These are phyloP conservation scores for Uronychia binucleata DNA, from an alignment of 73 alveolate species.

Conservation along the genomic window DNA sequence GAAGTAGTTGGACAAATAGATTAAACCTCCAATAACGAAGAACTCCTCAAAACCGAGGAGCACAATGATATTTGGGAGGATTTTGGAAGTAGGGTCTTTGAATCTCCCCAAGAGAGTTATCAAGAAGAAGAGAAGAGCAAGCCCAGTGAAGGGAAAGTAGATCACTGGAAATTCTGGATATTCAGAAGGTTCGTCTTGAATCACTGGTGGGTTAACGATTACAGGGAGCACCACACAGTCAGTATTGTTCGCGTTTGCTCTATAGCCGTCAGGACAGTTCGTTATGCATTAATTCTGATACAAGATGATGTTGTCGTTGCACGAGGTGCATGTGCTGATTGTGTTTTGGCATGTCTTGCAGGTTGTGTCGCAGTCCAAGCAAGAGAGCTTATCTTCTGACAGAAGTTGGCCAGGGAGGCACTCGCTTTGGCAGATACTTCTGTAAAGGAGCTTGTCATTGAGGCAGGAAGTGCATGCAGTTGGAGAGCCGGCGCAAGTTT, in stretches of 20 bases:
- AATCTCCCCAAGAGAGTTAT: background rate
- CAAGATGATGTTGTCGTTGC: background rate
- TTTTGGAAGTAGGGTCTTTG: background rate
- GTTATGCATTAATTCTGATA: background rate
- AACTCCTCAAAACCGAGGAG: conserved; percentile 33
- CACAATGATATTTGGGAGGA: conserved; percentile 14
- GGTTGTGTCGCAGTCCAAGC: conserved; percentile 26
- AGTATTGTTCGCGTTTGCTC: background rate
- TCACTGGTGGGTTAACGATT: background rate
- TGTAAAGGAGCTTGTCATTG: background rate
- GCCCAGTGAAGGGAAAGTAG: conserved; percentile 33
- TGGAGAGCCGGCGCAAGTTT: conserved; percentile 40
- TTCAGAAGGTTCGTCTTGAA: background rate
- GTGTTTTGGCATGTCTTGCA: conserved; percentile 16
- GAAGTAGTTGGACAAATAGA: conserved; percentile 17
- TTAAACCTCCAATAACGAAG: conserved; percentile 5
- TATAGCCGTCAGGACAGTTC: background rate
- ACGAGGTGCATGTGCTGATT: background rate
- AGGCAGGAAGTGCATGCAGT: conserved; percentile 46
- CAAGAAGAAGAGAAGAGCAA: conserved; percentile 8
- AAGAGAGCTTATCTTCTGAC: background rate
- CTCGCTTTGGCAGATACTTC: conserved; percentile 30
- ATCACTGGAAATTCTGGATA: conserved; percentile 9
- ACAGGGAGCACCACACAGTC: background rate
- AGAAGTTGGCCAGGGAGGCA: conserved; percentile 37